Conservation (phyloP, 495 filamentous ascomycete species). For the Amphirosellinia nigrospora region DNA sequence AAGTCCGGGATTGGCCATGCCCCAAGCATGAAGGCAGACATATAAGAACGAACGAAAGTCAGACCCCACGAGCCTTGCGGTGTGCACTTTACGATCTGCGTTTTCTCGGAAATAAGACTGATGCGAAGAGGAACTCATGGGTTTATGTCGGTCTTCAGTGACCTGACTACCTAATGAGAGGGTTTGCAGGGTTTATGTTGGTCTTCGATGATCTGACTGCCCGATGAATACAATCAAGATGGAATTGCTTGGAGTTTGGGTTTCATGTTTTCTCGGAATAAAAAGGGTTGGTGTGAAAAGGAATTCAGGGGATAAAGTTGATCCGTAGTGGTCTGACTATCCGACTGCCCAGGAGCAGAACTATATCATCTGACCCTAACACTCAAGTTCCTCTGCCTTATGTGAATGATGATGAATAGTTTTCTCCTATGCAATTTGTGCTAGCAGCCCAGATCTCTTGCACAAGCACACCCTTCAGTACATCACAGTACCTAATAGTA, state of each 20-base stretch:
- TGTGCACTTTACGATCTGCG: not conserved
- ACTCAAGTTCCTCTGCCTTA: not conserved
- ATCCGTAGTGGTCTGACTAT: slow-evolving; percentile 6
- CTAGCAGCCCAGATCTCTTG: not conserved
- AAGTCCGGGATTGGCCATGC: not conserved
- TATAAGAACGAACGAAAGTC: not conserved
- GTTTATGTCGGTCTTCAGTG: not conserved
- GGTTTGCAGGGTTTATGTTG: not conserved
- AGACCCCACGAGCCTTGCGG: not conserved
- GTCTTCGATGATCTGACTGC: not conserved
- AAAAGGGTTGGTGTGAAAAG: not conserved
- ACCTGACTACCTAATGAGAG: not conserved
- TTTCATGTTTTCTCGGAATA: not conserved
- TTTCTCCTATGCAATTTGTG: not conserved
- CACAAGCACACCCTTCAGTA: not conserved
- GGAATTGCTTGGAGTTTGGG: not conserved
- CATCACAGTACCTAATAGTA: not conserved
- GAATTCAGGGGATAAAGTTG: not conserved
- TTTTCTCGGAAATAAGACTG: not conserved
- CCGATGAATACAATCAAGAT: not conserved
- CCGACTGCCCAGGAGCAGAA: not conserved
- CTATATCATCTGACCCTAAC: not conserved
- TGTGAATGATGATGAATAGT: not conserved
- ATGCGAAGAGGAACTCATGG: not conserved
- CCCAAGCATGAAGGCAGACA: not conserved